Evolutionary conservation across 1,284 basidiomycete species (phyloP).

Genomic region (Coniferiporia weirii): DNA sequence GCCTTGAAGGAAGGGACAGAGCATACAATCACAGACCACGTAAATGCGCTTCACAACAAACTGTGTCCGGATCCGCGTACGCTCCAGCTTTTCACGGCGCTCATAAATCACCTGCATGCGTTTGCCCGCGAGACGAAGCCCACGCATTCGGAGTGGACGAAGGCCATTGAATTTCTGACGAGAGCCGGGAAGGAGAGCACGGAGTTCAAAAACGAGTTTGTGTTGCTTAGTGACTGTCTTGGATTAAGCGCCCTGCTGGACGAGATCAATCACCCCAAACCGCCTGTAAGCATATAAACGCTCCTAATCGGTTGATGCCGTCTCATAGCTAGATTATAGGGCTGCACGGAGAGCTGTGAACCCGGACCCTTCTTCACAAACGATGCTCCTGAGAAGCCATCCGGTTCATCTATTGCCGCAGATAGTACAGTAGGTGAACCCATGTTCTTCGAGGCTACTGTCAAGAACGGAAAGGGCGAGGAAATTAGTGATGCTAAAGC

Average conservation of each 20-base stretch:
- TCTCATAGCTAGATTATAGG: slow-evolving; percentile 19
- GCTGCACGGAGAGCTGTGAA: slow-evolving; percentile 36
- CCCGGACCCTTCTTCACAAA: slow-evolving; percentile 37
- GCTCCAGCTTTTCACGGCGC: slow-evolving; percentile 31
- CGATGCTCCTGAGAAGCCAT: slow-evolving; percentile 33
- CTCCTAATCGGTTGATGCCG: neutral
- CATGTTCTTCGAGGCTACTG: slow-evolving; percentile 32
- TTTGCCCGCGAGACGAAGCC: slow-evolving; percentile 37
- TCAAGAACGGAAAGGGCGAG: slow-evolving; percentile 34
- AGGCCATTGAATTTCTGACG: slow-evolving; percentile 32
- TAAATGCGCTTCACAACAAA: slow-evolving; percentile 29
- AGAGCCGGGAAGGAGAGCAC: slow-evolving; percentile 35
- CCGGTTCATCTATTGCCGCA: slow-evolving; percentile 32
- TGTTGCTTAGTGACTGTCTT: slow-evolving; percentile 37
- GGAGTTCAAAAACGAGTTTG: slow-evolving; percentile 37
- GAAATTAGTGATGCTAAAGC: slow-evolving; percentile 31
- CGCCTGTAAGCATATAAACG: slow-evolving; percentile 24
- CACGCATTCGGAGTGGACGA: slow-evolving; percentile 35
- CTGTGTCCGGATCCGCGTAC: slow-evolving; percentile 33
- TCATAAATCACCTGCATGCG: slow-evolving; percentile 35
- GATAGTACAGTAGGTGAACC: slow-evolving; percentile 31
- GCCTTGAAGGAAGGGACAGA: slow-evolving; percentile 13
- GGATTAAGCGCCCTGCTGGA: slow-evolving; percentile 37
- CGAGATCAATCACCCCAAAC: slow-evolving; percentile 35
- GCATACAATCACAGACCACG: slow-evolving; percentile 20